Evolutionary conservation across 257 asterid species (phyloP), one percentile per base, ranked within the genome.

Genomic region (Prunella vulgaris): DNA sequence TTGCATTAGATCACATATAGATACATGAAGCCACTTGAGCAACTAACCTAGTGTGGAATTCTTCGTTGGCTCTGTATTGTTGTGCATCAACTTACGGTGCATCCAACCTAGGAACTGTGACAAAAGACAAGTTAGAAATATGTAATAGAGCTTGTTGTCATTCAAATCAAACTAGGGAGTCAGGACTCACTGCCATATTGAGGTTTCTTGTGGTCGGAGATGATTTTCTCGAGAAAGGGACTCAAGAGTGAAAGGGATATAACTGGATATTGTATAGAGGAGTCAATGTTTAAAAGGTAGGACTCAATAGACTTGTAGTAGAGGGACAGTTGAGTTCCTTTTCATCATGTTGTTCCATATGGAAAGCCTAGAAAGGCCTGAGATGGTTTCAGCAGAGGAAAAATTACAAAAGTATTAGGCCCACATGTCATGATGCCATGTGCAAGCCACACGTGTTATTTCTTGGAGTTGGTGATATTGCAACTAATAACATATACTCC

Each of bases 51-150:
- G 70, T 64, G 75, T 54, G 78, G 81, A 82, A 76, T 73, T 83
- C 84, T 74, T 82, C 60, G 62, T 7, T 64, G 79, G 77, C 70
- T 82, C 86, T 18, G 76, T 81, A 61, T 77, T 68, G 78, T 80
- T 77, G 32, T 83, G 92, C 75, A 18, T 78, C 71, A 81, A 66
- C 84, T 83, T 89, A 35, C 85, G 88, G 73, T 89, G 90, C 92
- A 89, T 84, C 98, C 96, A 92, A 71, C 92, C 93, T 78, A 86
- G 85, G 77, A 92, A 84, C 97, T 92, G 95, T 78, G 74, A 69
- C 68, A 77, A 69, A 81, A 74, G 68, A 76, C 46, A 25, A 70
- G 78, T 80, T 71, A 81, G 76, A 75, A 65, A 54, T 42, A 57
- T 44, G 53, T 73, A 57, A 33, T 66, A 12, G 33, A 25, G 44